Evolutionary conservation across 108 stramenopile species (phyloP).

Genomic region (Cyclotella choctawhatcheeana): DNA sequence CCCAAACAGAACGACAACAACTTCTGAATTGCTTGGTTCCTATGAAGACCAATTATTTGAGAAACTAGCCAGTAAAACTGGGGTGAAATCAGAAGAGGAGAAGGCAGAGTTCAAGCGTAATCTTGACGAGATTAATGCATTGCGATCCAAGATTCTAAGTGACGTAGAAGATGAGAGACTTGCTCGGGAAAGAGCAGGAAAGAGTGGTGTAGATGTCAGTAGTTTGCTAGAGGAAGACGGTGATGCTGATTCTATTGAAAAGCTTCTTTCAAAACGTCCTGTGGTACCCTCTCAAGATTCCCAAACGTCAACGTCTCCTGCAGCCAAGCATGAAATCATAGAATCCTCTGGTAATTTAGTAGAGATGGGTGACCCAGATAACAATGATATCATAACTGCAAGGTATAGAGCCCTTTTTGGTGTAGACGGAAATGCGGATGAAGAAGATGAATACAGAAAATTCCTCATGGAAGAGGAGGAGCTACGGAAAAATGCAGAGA

Average conservation of each 20-base stretch:
- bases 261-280: background rate
- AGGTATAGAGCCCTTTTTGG: conserved; percentile 54
- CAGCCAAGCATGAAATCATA: conserved; percentile 32
- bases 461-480: conserved; percentile 69
- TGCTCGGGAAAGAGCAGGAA: background rate
- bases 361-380: conserved; percentile 18
- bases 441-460: conserved; percentile 61
- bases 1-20: conserved; percentile 17
- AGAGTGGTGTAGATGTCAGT: background rate
- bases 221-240: background rate
- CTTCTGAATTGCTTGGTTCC: conserved; percentile 57
- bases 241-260: background rate
- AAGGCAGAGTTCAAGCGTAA: conserved; percentile 63
- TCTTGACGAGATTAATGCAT: conserved; percentile 37
- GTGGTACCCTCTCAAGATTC: background rate
- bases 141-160: conserved; percentile 17
- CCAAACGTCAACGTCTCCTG: background rate
- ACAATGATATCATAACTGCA: conserved; percentile 53
- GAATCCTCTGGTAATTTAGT: conserved; percentile 37
- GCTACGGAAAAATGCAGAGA: conserved; percentile 48
- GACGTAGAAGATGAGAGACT: background rate
- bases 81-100: conserved; percentile 64
- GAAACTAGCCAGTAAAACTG: conserved; percentile 56
- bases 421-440: conserved; percentile 56
- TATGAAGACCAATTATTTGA: conserved; percentile 74